Conservation (phyloP, 257 asterid genomes). For the Solanum sitiens region DNA sequence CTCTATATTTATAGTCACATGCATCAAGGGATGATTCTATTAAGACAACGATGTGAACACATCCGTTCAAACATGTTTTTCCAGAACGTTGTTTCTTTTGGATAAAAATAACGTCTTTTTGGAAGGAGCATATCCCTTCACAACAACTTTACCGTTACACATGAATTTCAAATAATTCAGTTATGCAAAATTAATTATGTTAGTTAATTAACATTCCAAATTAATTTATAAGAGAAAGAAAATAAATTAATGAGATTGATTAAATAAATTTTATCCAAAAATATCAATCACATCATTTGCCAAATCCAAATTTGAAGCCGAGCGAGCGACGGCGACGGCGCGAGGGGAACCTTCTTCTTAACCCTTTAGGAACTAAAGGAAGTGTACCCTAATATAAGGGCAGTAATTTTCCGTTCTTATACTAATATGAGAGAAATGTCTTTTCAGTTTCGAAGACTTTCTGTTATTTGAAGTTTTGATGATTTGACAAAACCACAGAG, state of each 20-base stretch:
- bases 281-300: no score
- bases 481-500: no score
- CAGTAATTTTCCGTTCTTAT: background rate
- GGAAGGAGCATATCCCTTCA: background rate
- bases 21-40: background rate
- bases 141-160: background rate
- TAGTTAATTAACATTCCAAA: background rate
- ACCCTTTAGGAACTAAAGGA: background rate
- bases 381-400: background rate
- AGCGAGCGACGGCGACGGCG: background rate
- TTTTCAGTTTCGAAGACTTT: no score
- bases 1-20: background rate
- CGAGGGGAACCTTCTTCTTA: background rate
- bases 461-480: no score
- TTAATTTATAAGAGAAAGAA: background rate
- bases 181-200: no score
- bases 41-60: rapidly evolving
- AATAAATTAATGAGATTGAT: background rate
- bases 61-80: background rate
- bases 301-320: background rate
- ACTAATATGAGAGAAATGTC: background rate
- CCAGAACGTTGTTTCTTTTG: background rate
- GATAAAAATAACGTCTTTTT: background rate
- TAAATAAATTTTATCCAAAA: background rate
- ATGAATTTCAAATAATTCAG: no score